Evolutionary conservation across 2,329 filamentous ascomycete genomes (phyloP).

Genomic region (Beauveria sp.): DNA sequence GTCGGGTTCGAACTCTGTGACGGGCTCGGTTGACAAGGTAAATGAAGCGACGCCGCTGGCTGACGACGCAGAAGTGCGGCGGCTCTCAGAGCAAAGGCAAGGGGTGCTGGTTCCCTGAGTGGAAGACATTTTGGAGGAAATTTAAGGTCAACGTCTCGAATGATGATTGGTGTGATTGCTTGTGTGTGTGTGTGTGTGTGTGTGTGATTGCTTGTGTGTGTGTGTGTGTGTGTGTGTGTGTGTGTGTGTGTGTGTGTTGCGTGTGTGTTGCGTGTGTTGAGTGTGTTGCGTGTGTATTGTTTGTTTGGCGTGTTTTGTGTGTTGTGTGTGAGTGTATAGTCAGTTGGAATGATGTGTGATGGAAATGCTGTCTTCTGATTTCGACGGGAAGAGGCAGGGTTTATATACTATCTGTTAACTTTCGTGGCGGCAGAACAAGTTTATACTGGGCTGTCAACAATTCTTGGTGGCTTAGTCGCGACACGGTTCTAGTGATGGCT

Average conservation of each 20-base stretch:
- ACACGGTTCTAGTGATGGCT: background rate
- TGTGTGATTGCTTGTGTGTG: background rate
- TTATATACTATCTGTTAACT: no score
- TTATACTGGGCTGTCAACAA: background rate
- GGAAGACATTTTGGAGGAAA: background rate
- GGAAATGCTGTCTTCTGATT: no score
- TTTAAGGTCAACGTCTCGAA: background rate
- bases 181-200: background rate
- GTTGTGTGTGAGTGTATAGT: no score
- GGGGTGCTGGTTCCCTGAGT: background rate
- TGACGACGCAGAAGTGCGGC: background rate
- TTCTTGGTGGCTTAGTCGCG: background rate
- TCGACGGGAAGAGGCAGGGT: no score
- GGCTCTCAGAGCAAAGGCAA: background rate
- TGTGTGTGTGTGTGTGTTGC: background rate
- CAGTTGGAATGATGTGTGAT: no score
- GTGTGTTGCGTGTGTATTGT: background rate
- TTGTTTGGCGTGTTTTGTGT: no score
- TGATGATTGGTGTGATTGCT: background rate
- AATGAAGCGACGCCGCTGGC: background rate
- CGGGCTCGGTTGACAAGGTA: background rate
- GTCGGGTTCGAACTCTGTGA: conserved; percentile 7
- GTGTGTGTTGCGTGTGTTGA: background rate
- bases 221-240: background rate
- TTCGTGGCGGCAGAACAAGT: no score